These are phyloP conservation scores for Talaromyces sp. DNA, from an alignment of 2,329 filamentous ascomycete genomes.

Conservation along the genomic window DNA sequence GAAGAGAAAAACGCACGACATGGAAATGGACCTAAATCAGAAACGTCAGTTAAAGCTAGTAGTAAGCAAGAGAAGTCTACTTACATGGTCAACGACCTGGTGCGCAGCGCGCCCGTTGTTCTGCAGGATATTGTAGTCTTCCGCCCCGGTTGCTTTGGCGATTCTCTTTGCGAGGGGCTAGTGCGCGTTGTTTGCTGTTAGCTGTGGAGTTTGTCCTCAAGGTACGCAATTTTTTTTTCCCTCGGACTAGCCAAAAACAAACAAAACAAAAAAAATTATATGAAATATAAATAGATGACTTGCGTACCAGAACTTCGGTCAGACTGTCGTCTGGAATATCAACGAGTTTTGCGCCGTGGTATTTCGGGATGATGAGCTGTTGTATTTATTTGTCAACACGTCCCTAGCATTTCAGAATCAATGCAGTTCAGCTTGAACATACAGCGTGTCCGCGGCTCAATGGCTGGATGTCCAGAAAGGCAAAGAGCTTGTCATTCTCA, in stretches of 20 bases:
- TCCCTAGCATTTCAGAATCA: not conserved
- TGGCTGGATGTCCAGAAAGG: constrained; percentile 94
- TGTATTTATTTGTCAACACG: not conserved
- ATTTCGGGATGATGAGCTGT: constrained; percentile 93
- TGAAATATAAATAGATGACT: not conserved
- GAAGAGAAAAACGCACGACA: constrained; percentile 56
- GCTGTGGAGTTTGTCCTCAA: constrained; percentile 10
- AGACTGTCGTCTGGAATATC: constrained; percentile 92
- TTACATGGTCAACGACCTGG: constrained; percentile 86
- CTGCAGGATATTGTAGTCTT: constrained; percentile 89
- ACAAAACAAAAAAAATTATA: not conserved
- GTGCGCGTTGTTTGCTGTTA: not conserved
- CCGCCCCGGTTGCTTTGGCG: constrained; percentile 67
- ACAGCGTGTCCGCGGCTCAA: constrained; percentile 86
- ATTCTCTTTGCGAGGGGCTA: constrained; percentile 83
- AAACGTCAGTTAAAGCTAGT: not conserved
- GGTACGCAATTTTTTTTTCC: constrained; percentile 7
- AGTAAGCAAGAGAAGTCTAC: constrained; percentile 27
- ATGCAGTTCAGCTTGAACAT: constrained; percentile 27
- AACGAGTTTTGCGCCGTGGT: constrained; percentile 83
- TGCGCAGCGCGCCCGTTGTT: constrained; percentile 93
- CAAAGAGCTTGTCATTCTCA: constrained; percentile 87
- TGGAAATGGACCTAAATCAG: constrained; percentile 76
- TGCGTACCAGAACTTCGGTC: constrained; percentile 68
- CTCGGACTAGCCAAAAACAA: not conserved